Evolutionary conservation across 805 yeast genomes (phyloP).

Genomic region (Martiniozyma abietophila): DNA sequence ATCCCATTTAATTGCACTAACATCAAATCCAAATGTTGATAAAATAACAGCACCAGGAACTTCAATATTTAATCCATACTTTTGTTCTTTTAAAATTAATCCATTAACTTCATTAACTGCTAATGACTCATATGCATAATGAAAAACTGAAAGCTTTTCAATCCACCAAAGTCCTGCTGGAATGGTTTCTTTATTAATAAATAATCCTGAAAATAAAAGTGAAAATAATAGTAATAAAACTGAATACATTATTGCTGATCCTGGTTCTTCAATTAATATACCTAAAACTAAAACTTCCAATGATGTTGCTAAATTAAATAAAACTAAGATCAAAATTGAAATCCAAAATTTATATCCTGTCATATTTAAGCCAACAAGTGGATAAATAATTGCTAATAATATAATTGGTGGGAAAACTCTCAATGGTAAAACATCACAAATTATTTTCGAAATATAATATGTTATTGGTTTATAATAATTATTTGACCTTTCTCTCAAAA

Average conservation of each 20-base stretch:
- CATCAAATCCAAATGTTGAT: conserved; percentile 90
- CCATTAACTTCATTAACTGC: conserved; percentile 89
- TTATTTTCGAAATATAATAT: conserved; percentile 74
- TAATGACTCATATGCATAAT: conserved; percentile 90
- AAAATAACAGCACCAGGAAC: conserved; percentile 97
- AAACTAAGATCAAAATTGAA: conserved; percentile 57
- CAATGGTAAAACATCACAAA: conserved; percentile 89
- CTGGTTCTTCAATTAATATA: conserved; percentile 76
- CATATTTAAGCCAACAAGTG: conserved; percentile 81
- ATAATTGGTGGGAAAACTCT: conserved; percentile 88
- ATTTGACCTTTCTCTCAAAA: conserved; percentile 88
- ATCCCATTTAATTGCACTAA: conserved; percentile 65
- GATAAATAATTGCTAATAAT: conserved; percentile 73
- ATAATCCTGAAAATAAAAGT: conserved; percentile 85
- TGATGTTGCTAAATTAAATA: conserved; percentile 83
- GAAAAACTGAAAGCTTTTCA: conserved; percentile 83
- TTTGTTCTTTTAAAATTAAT: conserved; percentile 73
- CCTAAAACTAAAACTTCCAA: conserved; percentile 83
- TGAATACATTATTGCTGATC: conserved; percentile 85
- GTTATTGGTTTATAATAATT: conserved; percentile 86
- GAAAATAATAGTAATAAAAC: conserved; percentile 79
- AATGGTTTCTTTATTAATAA: conserved; percentile 66
- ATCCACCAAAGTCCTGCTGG: conserved; percentile 51
- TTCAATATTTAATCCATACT: conserved; percentile 87
- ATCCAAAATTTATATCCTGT: conserved; percentile 65